Base-by-base conservation (phyloP, 202 grass and related monocot genomes). In the Eragrostis tef region DNA sequence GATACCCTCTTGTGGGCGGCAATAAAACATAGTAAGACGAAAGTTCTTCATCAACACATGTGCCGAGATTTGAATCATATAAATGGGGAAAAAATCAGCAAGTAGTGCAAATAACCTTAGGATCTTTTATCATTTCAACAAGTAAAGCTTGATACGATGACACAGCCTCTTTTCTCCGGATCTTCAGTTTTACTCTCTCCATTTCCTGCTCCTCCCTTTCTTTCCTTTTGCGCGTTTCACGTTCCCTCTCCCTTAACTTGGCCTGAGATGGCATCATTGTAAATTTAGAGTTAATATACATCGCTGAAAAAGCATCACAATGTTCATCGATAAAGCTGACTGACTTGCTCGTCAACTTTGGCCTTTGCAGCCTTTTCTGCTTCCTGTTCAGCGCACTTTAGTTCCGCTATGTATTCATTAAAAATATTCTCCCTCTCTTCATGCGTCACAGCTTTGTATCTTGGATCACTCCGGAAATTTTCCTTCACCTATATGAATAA, bases 181-280 rank as follows among this genome's bases (percentile, higher is more conserved):
- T 86, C 87, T 98, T 98, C 80, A 98, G 70, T 91, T 88, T 98
- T 73, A 95, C 87, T 88, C 96, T 98, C 81, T 98, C 96, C 96
- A 95, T 88, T 91, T 98, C 96, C 83, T 95, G 92, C 66, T 98
- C 96, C 64, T 98, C 96, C 79, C 96, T 91, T 89, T 98, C 92
- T 93, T 98, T 98, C 52, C 96, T 95, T 93, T 98, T 98, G 41
- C 92, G 89, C 25, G 50, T 87, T 85, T 98, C 92, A 6, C 89
- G 88, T 77, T 98, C 96, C 82, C 96, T 98, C 68, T 98, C 96
- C 87, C 84, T 90, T 73, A 98, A 87, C 79, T 98, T 98, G 42
- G 91, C 85, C 96, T 87, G 74, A 51, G 41, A 75, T 89, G 41
- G 50, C 9, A 80, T 67, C 12, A 66, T 70, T 73, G 80, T 34